Evolutionary conservation across 2,329 filamentous ascomycete species (phyloP).

Genomic region (Ceratocystis cacaofunesta): DNA sequence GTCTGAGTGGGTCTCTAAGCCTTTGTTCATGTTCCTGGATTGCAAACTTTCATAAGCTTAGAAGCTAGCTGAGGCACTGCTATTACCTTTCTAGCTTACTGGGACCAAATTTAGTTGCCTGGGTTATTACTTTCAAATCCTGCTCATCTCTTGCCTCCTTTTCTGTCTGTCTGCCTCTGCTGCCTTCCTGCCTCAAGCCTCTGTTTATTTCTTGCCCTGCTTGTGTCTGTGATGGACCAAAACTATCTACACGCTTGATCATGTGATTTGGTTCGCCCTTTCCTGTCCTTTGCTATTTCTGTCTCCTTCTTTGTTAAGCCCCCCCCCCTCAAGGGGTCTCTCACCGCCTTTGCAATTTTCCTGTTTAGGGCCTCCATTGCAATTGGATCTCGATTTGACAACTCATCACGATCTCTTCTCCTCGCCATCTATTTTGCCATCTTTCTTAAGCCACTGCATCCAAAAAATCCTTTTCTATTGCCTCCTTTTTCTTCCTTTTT

Average conservation of each 20-base stretch:
- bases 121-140: too few species aligned
- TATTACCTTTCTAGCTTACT: background rate
- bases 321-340: background rate
- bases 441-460: conserved; percentile 18
- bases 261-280: background rate
- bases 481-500: background rate
- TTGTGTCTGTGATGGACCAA: background rate
- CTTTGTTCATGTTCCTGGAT: background rate
- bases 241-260: background rate
- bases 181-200: background rate
- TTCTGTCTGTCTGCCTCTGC: background rate
- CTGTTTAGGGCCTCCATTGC: conserved; percentile 7
- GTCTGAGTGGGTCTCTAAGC: background rate
- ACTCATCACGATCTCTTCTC: background rate
- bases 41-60: background rate
- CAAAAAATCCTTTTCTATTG: conserved; percentile 7
- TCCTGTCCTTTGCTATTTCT: background rate
- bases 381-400: conserved; percentile 4
- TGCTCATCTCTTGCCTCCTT: too few species aligned
- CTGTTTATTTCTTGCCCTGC: background rate
- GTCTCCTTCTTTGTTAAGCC: background rate
- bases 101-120: background rate
- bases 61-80: background rate
- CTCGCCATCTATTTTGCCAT: conserved; percentile 15
- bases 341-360: conserved; percentile 22